A percentile compares a stretch with the other conserved stretches of the same genome.
Evolutionary conservation across 345 rosid species (phyloP).

Genomic region (Aethionema arabicum): DNA sequence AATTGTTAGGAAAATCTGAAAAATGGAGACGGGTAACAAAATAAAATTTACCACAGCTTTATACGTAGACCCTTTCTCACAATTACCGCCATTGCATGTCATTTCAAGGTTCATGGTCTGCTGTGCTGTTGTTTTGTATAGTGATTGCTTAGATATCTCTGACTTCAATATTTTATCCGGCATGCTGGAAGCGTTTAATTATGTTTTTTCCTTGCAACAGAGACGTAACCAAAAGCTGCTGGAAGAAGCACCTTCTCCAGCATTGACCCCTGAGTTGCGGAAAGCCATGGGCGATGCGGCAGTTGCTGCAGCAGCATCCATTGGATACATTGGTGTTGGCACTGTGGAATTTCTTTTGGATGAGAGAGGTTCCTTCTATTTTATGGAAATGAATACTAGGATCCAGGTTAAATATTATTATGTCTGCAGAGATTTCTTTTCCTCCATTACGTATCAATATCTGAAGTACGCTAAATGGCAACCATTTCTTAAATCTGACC

Average conservation of each 20-base stretch:
- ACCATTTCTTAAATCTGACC: conserved; percentile 20
- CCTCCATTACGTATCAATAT: too few species aligned
- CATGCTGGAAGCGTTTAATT: conserved; percentile 13
- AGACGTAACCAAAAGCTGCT: conserved; percentile 93
- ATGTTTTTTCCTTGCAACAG: conserved; percentile 41
- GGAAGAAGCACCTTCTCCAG: conserved; percentile 99
- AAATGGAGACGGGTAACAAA: not conserved
- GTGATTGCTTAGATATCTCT: not conserved
- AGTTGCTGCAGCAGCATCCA: conserved; percentile 98
- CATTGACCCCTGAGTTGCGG: conserved; percentile 85
- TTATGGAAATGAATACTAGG: conserved; percentile 99
- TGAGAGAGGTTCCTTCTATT: conserved; percentile 95
- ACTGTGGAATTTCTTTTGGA: conserved; percentile 97
- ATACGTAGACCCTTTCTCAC: not conserved
- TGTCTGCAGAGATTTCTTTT: too few species aligned
- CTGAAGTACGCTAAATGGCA: conserved; percentile 6
- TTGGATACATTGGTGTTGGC: conserved; percentile 97
- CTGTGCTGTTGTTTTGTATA: conserved; percentile 3
- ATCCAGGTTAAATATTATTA: too few species aligned
- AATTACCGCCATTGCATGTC: conserved; percentile 8
- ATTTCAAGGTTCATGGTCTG: conserved; percentile 9
- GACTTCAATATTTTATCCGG: not conserved
- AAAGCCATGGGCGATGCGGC: conserved; percentile 99
- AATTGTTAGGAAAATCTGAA: not conserved
- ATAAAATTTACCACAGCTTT: not conserved